A percentile compares a stretch with the other conserved stretches of the same genome.
phyloP scores from a whole-genome alignment of 129 eudicot species.

The Tagetes erecta region DNA sequence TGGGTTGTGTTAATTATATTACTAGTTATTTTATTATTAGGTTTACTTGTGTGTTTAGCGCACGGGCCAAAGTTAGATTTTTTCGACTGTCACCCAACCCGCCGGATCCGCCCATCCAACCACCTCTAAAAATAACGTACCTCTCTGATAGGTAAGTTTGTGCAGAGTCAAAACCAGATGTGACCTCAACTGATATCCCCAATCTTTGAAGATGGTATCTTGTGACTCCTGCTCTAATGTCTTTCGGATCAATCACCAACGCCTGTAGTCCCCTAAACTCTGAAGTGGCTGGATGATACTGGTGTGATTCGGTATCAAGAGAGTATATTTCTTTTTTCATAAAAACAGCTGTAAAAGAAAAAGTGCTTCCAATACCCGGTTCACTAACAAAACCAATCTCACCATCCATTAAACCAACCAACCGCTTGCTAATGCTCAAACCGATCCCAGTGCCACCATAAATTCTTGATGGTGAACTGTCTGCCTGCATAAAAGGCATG shows the following conservation, averaged over 20 bases:
- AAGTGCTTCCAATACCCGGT: conserved; percentile 68
- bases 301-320: conserved; percentile 34
- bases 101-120: not conserved
- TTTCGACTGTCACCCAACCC: not conserved
- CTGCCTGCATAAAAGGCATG: conserved; percentile 95
- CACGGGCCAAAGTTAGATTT: not conserved
- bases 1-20: not conserved
- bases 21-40: too few relatives aligned
- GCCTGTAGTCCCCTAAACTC: conserved; percentile 72
- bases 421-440: conserved; percentile 79
- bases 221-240: conserved; percentile 71
- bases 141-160: conserved; percentile 37
- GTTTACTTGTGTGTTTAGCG: not conserved
- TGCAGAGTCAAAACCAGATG: conserved; percentile 56
- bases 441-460: conserved; percentile 97
- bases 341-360: conserved; percentile 67
- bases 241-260: conserved; percentile 63
- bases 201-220: conserved; percentile 81
- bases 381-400: conserved; percentile 82
- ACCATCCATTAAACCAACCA: conserved; percentile 86
- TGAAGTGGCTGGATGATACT: conserved; percentile 43
- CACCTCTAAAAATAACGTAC: conserved; percentile 14
- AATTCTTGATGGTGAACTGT: conserved; percentile 78
- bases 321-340: conserved; percentile 38
- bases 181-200: conserved; percentile 63